Evolutionary conservation across 2,329 filamentous ascomycete species (phyloP).

Genomic region (Chrysosporium queenslandicum): DNA sequence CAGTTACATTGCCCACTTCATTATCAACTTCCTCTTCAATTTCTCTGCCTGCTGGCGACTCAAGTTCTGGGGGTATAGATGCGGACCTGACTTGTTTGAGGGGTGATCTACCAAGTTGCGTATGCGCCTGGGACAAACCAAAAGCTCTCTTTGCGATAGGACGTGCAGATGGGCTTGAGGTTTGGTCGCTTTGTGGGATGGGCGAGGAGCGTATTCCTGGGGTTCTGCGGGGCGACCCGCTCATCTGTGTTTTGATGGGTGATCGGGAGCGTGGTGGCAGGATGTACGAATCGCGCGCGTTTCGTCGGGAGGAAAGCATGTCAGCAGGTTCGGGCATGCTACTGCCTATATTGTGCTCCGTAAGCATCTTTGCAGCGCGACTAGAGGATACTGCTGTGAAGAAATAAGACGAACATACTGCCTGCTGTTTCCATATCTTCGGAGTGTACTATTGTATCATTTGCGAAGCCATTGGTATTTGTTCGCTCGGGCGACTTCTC

Average conservation of each 20-base stretch:
- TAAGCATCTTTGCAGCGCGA: not conserved
- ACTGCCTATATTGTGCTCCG: slow-evolving; percentile 27
- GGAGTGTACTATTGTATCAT: slow-evolving; percentile 43
- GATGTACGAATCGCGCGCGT: slow-evolving; percentile 28
- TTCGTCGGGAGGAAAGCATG: slow-evolving; percentile 30
- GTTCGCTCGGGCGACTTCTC: slow-evolving; percentile 46
- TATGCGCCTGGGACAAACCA: slow-evolving; percentile 20
- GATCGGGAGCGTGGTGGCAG: slow-evolving; percentile 37
- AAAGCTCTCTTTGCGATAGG: slow-evolving; percentile 21
- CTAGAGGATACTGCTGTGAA: not conserved
- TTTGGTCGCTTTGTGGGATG: slow-evolving; percentile 26
- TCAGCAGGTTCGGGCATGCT: slow-evolving; percentile 36
- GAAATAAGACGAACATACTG: slow-evolving; percentile 40
- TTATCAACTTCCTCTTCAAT: slow-evolving; percentile 4
- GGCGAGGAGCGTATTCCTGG: slow-evolving; percentile 36
- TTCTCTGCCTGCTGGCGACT: slow-evolving; percentile 20
- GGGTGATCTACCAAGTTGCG: slow-evolving; percentile 26
- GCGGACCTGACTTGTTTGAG: slow-evolving; percentile 31
- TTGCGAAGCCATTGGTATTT: slow-evolving; percentile 27
- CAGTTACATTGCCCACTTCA: slow-evolving; percentile 15
- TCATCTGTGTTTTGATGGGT: slow-evolving; percentile 37
- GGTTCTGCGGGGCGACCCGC: slow-evolving; percentile 36
- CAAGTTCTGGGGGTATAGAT: slow-evolving; percentile 23
- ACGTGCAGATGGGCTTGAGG: slow-evolving; percentile 33
- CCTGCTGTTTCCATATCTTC: slow-evolving; percentile 55